These are phyloP conservation scores for Sporobolomyces phaffii DNA, from an alignment of 768 basidiomycete species.

Conservation along the genomic window DNA sequence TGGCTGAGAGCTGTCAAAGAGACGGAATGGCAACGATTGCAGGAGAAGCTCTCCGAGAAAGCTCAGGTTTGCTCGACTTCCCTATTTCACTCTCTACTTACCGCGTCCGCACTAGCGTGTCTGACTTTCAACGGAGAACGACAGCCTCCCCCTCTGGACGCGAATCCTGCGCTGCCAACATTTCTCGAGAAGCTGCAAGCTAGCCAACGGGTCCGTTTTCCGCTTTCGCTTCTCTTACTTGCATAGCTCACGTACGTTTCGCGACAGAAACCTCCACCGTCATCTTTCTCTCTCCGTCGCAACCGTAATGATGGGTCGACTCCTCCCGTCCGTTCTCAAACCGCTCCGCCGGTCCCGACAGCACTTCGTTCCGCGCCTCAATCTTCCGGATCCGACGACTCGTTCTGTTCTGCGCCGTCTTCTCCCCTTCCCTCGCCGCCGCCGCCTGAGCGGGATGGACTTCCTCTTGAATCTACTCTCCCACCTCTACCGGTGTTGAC, in stretches of 20 bases:
- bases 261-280: not conserved
- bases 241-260: no score
- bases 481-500: conserved; percentile 1
- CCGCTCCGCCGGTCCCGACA: not conserved
- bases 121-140: no score
- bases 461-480: no score
- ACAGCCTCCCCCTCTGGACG: no score
- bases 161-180: not conserved
- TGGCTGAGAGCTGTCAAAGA: conserved; percentile 21
- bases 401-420: not conserved
- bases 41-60: not conserved
- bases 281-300: not conserved
- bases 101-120: no score
- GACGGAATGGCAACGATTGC: conserved; percentile 7
- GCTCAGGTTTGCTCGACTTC: not conserved
- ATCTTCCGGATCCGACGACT: not conserved
- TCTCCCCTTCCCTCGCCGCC: not conserved
- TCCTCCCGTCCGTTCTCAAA: not conserved
- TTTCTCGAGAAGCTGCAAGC: conserved; percentile 28
- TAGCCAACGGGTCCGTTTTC: conserved; percentile 2
- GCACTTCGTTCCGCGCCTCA: not conserved
- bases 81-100: not conserved
- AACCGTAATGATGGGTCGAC: not conserved
- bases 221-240: not conserved
- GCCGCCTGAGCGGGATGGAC: no score